Percentiles rank a stretch among this genome's conserved stretches.
Evolutionary conservation across 2,329 filamentous ascomycete species (phyloP).

Genomic region (Neonectria magnoliae): DNA sequence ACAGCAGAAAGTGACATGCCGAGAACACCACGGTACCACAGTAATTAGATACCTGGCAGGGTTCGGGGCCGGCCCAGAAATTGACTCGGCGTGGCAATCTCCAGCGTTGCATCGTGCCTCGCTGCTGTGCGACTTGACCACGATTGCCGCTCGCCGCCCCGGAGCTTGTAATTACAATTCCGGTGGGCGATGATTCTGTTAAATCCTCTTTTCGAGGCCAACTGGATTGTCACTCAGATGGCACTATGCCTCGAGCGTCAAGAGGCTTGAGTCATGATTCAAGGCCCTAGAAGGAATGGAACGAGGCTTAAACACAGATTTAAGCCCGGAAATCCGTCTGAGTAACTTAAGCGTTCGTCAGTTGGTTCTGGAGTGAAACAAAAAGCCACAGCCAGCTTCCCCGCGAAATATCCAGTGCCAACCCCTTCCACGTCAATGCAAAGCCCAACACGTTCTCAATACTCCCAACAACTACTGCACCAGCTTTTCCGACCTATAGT

Average conservation of each 20-base stretch:
- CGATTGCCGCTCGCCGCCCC: slow-evolving; percentile 8
- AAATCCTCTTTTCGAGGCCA: not conserved
- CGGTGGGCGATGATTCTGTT: not conserved
- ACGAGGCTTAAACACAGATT: slow-evolving; percentile 9
- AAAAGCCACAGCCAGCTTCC: not conserved
- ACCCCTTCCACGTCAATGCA: not conserved
- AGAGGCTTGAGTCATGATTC: slow-evolving; percentile 2
- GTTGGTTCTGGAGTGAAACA: not conserved
- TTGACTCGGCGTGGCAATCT: slow-evolving; percentile 15
- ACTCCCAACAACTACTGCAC: not conserved
- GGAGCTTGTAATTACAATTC: not conserved
- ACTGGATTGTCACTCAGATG: not conserved
- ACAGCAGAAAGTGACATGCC: not conserved
- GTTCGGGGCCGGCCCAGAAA: slow-evolving; percentile 3
- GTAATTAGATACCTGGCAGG: not conserved
- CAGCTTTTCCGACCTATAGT: not conserved
- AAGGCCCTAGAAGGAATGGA: not conserved
- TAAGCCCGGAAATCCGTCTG: not conserved
- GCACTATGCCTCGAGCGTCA: slow-evolving; percentile 3
- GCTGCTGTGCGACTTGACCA: slow-evolving; percentile 12
- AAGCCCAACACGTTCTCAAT: not conserved
- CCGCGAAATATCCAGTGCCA: not conserved
- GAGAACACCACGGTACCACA: not conserved
- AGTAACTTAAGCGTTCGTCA: not conserved
- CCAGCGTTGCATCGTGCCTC: slow-evolving; percentile 20